Base-by-base conservation (phyloP, 2,329 filamentous ascomycete species). In the Colletotrichum sp. region DNA sequence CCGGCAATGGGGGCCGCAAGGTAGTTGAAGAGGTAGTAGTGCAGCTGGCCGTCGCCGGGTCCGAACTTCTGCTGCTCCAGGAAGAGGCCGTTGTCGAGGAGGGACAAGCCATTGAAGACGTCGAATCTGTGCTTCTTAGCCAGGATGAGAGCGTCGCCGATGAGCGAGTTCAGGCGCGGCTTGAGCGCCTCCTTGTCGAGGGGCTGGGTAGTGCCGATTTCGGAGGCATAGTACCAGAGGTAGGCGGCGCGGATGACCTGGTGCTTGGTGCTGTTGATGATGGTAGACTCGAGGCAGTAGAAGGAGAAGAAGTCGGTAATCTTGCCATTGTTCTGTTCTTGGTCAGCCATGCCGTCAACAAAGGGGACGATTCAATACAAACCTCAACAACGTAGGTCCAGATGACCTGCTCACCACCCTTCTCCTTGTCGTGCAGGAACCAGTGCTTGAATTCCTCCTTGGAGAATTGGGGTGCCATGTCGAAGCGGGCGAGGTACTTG, bases 1-100 rank as follows among this genome's bases (percentile, higher is more conserved):
- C 97, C 96, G 1, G 92, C 88, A 81, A 99, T 94, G n/a, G 93
- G 92, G 76, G 95, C 93, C 15, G 95, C 95, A 73, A 95, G 93
- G 88, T 98, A 99, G 87, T 99, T 99, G 90, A 98, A 99, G 36
- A 99, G 89, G 85, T 99, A 99, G 87, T 96, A 99, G 85, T 99
- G 96, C 80, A 99, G 89, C 84, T 97, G 95, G 63, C 97, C 97
- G 84, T 99, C 97, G 36, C 97, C 97, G 7, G 94, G 93, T 60
- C 96, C 97, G 81, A 98, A 99, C 85, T 98, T 98, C 82, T 98
- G 95, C 79, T 98, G 91, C 83, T 96, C 94, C 8, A 99, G 89
- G 90, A 99, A 99, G 24, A 99, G 90, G 1, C 93, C 94, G 84
- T 99, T 99, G 85, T 99, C 96, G 86, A 98, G 94, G 52, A 98